Evolutionary conservation across 2,329 filamentous ascomycete species (phyloP), one percentile per base, ranked within the genome.

Genomic region (Calonectria hawksworthii): DNA sequence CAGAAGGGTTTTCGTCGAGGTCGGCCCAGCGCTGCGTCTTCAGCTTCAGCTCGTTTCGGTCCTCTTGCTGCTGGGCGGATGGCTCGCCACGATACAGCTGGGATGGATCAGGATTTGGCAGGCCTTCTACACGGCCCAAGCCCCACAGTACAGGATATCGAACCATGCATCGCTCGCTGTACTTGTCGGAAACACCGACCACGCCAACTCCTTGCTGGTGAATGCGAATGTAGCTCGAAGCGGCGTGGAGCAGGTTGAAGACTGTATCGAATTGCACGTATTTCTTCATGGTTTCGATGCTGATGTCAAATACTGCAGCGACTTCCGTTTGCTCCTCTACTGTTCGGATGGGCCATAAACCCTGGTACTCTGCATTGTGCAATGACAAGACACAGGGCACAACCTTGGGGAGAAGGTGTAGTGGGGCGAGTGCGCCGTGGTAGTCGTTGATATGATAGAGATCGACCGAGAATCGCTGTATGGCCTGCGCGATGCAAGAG

Each of bases 161-260:
- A 38, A 59, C 54, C 54, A 59, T 59, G 21, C 54, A 59, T 59
- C 54, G 36, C 32, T 59, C 30, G n/a, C 54, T 59, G 28, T 59
- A 59, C 32, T 59, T 59, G 30, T 59, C 54, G 13, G 54, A 59
- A 26, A 59, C 54, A 13, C 54, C 54, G 0, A 59, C 54, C 3
- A 59, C 54, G 21, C 54, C 54, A 18, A 59, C 21, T 2, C 54
- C 54, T 16, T 38, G 30, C 7, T 59, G 54, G 32, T 59, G 54
- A 26, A 59, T 59, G 21, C 54, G 32, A n/a, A 59, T 59, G 28
- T 59, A 38, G 16, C 54, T 59, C 14, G 54, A 32, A 2, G 54
- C 54, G 3, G 54, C 54, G 32, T 59, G 54, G 11, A 59, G 54
- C n/a, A 59, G 54, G 11, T 59, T 59, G 30, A 59, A 59, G 10